Conservation (phyloP, 139 green algal species). For the Axilococcus clingmanii region DNA sequence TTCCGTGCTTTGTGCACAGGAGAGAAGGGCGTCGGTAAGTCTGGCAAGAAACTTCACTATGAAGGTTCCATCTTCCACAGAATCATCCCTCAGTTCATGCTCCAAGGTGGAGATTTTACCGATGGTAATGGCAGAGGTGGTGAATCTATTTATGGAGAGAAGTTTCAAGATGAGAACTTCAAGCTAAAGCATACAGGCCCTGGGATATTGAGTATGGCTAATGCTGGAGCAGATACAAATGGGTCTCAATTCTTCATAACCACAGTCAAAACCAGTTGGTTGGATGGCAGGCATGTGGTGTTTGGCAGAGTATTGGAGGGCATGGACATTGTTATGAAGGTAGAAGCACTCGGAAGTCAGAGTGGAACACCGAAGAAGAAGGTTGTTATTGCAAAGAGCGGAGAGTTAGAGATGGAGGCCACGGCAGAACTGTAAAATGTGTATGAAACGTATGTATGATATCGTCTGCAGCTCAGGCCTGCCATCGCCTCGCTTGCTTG, state of each 20-base stretch:
- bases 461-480: no score
- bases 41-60: constrained; percentile 74
- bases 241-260: constrained; percentile 70
- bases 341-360: constrained; percentile 70
- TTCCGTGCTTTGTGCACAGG: constrained; percentile 60
- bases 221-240: constrained; percentile 68
- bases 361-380: constrained; percentile 63
- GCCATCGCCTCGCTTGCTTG: no score
- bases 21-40: constrained; percentile 63
- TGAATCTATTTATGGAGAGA: constrained; percentile 78
- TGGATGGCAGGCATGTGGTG: constrained; percentile 80
- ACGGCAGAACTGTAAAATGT: constrained; percentile 1
- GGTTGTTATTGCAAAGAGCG: constrained; percentile 68
- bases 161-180: constrained; percentile 77
- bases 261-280: constrained; percentile 23
- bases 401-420: constrained; percentile 37
- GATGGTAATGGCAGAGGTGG: constrained; percentile 69
- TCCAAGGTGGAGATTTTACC: constrained; percentile 84
- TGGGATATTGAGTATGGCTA: constrained; percentile 62
- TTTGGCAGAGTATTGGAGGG: constrained; percentile 92
- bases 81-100: constrained; percentile 85
- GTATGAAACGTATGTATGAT: no score
- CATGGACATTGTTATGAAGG: constrained; percentile 88
- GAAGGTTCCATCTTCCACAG: constrained; percentile 75
- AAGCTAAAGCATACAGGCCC: constrained; percentile 63